phyloP scores from a whole-genome alignment of 2,329 filamentous ascomycete genomes.

The Fonsecaea pedrosoi region DNA sequence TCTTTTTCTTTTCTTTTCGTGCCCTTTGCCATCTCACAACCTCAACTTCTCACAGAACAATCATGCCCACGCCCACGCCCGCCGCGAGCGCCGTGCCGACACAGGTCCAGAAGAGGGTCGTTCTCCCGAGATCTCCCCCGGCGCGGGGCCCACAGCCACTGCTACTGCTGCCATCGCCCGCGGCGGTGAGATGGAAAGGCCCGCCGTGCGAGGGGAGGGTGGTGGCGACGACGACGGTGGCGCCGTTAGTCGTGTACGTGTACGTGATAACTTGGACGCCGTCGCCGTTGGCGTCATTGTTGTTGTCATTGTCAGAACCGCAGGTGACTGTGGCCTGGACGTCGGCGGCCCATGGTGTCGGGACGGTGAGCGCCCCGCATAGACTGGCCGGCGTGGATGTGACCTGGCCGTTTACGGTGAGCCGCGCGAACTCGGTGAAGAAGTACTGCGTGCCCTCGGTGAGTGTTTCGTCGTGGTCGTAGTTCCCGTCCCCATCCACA shows the following conservation, averaged over 20 bases:
- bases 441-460: constrained; percentile 16
- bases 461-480: constrained; percentile 1
- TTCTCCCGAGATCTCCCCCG: background rate
- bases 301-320: background rate
- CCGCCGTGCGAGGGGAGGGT: constrained; percentile 12
- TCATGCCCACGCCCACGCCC: constrained; percentile 15
- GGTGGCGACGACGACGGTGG: constrained; percentile 16
- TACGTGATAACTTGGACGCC: constrained; percentile 17
- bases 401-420: constrained; percentile 12
- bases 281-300: background rate
- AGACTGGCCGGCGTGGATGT: constrained; percentile 15
- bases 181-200: constrained; percentile 11
- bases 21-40: too few species aligned
- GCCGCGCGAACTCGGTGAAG: constrained; percentile 8
- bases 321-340: constrained; percentile 6
- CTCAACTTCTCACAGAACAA: constrained; percentile 5
- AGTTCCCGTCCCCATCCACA: background rate
- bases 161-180: background rate
- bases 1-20: too few species aligned
- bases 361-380: constrained; percentile 8
- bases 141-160: background rate
- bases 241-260: constrained; percentile 19
- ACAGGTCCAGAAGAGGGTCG: background rate
- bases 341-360: background rate
- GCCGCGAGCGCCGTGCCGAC: constrained; percentile 1